phyloP scores from a whole-genome alignment of 352 stramenopile species.

The Phytopythium helicoides region DNA sequence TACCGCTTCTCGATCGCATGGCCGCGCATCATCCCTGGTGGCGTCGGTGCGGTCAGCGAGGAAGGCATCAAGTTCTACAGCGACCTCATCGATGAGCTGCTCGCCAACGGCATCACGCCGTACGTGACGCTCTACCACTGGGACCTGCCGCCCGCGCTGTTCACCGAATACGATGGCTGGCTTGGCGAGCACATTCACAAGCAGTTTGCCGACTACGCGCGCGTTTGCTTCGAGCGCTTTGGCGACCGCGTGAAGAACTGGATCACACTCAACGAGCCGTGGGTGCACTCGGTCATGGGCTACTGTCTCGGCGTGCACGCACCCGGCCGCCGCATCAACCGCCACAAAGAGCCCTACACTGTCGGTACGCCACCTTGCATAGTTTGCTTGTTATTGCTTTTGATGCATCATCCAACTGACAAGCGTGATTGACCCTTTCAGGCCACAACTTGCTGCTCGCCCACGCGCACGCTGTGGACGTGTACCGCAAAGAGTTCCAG shows the following conservation, averaged over 20 bases:
- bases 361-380: constrained; percentile 10
- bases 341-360: constrained; percentile 77
- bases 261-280: constrained; percentile 93
- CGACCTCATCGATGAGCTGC: constrained; percentile 81
- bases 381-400: neutral
- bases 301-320: constrained; percentile 84
- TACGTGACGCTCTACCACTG: constrained; percentile 91
- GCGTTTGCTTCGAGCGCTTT: constrained; percentile 88
- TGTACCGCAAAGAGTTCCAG: constrained; percentile 83
- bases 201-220: constrained; percentile 77
- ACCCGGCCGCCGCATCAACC: constrained; percentile 43
- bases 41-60: constrained; percentile 74
- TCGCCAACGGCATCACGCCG: constrained; percentile 81
- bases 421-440: neutral
- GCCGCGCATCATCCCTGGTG: constrained; percentile 89
- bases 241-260: constrained; percentile 91
- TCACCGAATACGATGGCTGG: constrained; percentile 3
- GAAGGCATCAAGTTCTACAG: constrained; percentile 90
- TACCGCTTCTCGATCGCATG: constrained; percentile 93
- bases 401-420: neutral
- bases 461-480: constrained; percentile 77
- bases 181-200: constrained; percentile 28
- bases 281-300: constrained; percentile 76
- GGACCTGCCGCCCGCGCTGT: constrained; percentile 34
- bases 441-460: constrained; percentile 88